These are phyloP conservation scores for Debaryomyces fabryi DNA, from an alignment of 1,139 yeast species.

Conservation along the genomic window DNA sequence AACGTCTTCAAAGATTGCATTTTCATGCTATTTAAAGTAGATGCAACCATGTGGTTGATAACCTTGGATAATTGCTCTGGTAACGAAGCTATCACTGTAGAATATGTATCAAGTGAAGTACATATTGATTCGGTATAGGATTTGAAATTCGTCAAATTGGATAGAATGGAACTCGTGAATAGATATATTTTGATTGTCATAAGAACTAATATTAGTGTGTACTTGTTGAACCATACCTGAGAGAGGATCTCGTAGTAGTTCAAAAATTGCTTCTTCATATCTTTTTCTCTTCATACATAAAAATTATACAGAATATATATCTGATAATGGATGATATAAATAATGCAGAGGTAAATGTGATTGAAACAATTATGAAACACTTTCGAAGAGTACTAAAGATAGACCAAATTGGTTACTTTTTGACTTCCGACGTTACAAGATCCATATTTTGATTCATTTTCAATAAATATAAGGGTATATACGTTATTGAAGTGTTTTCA, in stretches of 20 bases:
- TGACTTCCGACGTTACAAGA: background rate
- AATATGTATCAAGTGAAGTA: conserved; percentile 45
- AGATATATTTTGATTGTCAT: conserved; percentile 52
- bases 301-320: background rate
- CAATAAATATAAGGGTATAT: background rate
- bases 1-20: conserved; percentile 38
- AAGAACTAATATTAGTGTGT: conserved; percentile 48
- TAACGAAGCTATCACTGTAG: conserved; percentile 43
- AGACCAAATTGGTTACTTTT: background rate
- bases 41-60: conserved; percentile 54
- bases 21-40: conserved; percentile 49
- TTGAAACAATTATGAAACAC: conserved; percentile 11
- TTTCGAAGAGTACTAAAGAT: background rate
- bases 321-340: background rate
- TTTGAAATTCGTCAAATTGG: conserved; percentile 39
- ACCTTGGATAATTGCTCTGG: conserved; percentile 60
- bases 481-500: background rate
- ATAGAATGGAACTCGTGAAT: conserved; percentile 45
- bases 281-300: background rate
- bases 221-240: conserved; percentile 62
- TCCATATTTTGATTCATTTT: background rate
- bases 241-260: conserved; percentile 48
- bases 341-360: background rate
- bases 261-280: conserved; percentile 23
- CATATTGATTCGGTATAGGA: conserved; percentile 44